A percentile compares a stretch with the other conserved stretches of the same genome.
phyloP scores from a whole-genome alignment of 2,329 filamentous ascomycete genomes.

The Pseudofabraea citricarpa region DNA sequence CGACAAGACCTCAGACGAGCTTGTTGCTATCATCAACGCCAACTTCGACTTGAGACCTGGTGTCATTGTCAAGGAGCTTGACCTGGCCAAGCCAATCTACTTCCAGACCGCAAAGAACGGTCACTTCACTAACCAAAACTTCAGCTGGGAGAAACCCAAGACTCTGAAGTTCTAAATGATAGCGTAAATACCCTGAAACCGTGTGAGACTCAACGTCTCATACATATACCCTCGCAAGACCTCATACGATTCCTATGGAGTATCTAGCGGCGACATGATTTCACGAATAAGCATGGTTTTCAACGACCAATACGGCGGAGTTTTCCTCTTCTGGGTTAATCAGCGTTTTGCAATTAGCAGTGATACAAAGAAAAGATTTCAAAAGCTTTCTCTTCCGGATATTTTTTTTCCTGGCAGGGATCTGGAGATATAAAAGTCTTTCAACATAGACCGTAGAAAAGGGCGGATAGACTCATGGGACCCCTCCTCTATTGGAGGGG shows the following conservation, averaged over 20 bases:
- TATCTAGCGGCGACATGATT: conserved; percentile 29
- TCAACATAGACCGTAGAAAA: conserved; percentile 33
- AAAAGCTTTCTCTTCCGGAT: conserved; percentile 16
- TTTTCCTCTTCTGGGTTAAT: conserved; percentile 13
- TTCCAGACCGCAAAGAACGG: conserved; percentile 98
- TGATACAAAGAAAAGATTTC: no score
- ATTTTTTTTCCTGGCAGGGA: conserved; percentile 8
- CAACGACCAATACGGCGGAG: conserved; percentile 27
- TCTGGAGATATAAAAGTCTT: conserved; percentile 28
- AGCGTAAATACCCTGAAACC: conserved; percentile 15
- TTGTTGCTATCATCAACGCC: conserved; percentile 86
- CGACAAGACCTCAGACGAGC: conserved; percentile 80
- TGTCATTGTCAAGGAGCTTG: conserved; percentile 97
- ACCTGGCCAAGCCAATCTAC: conserved; percentile 96
- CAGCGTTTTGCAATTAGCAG: conserved; percentile 8
- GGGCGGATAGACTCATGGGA: conserved; percentile 14
- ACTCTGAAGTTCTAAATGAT: conserved; percentile 75
- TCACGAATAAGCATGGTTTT: conserved; percentile 26
- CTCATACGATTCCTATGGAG: conserved; percentile 20
- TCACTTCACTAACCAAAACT: conserved; percentile 98
- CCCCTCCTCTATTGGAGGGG: conserved; percentile 6
- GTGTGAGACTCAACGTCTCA: conserved; percentile 28
- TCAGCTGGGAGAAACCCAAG: conserved; percentile 99
- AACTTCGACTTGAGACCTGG: conserved; percentile 98
- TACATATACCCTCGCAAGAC: conserved; percentile 9